These are phyloP conservation scores for Xanthoconium purpureum DNA, from an alignment of 768 basidiomycete species.

Conservation along the genomic window DNA sequence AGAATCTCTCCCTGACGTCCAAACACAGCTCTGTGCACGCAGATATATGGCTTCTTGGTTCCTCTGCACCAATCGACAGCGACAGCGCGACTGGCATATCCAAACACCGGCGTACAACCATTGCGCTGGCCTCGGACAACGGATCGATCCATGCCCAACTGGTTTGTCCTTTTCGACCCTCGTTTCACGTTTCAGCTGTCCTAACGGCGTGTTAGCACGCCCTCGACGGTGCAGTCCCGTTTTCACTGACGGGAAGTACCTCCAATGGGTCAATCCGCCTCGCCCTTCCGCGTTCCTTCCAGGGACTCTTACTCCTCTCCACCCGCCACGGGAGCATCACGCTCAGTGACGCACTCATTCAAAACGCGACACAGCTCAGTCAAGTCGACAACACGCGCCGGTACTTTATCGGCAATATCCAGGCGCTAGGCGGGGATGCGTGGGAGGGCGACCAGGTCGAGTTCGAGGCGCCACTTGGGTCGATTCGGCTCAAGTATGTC, in stretches of 20 bases:
- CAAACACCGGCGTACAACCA: constrained; percentile 14
- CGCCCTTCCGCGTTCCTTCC: constrained; percentile 21
- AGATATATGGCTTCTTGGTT: constrained; percentile 37
- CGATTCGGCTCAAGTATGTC: constrained; percentile 18
- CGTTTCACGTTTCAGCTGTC: background rate
- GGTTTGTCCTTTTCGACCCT: constrained; percentile 10
- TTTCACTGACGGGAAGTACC: constrained; percentile 7
- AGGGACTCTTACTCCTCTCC: constrained; percentile 11
- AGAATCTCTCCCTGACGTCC: constrained; percentile 37
- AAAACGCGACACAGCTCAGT: constrained; percentile 20
- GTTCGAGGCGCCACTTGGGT: constrained; percentile 17
- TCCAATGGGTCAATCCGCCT: constrained; percentile 16
- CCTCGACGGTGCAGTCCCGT: constrained; percentile 14
- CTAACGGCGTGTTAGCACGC: constrained; percentile 9
- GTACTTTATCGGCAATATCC: constrained; percentile 28
- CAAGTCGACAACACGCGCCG: constrained; percentile 14
- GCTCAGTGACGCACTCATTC: constrained; percentile 12
- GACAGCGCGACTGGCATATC: background rate
- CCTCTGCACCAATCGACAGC: background rate
- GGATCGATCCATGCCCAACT: constrained; percentile 16
- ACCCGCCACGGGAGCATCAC: constrained; percentile 18
- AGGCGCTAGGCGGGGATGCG: constrained; percentile 7
- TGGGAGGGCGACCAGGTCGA: constrained; percentile 25
- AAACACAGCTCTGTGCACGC: constrained; percentile 36
- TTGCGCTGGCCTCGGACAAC: constrained; percentile 18